phyloP scores from a whole-genome alignment of 345 rosid species.

The Gossypium raimondii region DNA sequence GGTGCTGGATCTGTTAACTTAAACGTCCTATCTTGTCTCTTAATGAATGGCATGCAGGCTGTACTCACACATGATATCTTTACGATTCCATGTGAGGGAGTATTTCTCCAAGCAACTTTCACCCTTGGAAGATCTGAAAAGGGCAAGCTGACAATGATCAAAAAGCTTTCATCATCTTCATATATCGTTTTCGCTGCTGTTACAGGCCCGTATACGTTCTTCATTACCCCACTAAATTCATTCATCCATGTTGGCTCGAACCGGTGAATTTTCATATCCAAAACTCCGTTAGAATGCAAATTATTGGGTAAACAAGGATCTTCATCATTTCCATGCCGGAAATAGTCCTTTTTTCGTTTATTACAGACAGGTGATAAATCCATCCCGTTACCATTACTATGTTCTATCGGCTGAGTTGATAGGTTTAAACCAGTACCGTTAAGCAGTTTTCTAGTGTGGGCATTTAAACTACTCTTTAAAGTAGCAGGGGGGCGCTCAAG shows the following conservation, averaged over 20 bases:
- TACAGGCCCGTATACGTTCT: conserved; percentile 74
- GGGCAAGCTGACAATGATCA: conserved; percentile 85
- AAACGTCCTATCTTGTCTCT: conserved; percentile 85
- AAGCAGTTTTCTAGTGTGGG: conserved; percentile 65
- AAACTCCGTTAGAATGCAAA: conserved; percentile 35
- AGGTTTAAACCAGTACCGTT: conserved; percentile 81
- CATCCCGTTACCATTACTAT: conserved; percentile 57
- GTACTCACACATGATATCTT: conserved; percentile 85
- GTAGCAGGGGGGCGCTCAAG: conserved; percentile 68
- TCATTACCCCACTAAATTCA: conserved; percentile 83
- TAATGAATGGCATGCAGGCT: conserved; percentile 71
- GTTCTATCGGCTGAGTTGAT: conserved; percentile 60
- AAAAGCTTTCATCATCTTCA: conserved; percentile 73
- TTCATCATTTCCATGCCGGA: conserved; percentile 59
- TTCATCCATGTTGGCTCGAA: conserved; percentile 69
- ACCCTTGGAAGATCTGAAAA: conserved; percentile 88
- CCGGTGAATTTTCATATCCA: conserved; percentile 57
- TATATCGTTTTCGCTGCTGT: conserved; percentile 94
- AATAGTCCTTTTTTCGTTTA: conserved; percentile 76
- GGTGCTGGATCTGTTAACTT: conserved; percentile 87
- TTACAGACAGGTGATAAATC: conserved; percentile 68
- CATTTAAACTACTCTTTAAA: conserved; percentile 44
- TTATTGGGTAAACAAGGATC: conserved; percentile 52
- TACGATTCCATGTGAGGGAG: conserved; percentile 68
- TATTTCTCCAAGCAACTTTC: conserved; percentile 95